Conservation (phyloP, 768 basidiomycete species). For the Mrakia blollopis region DNA sequence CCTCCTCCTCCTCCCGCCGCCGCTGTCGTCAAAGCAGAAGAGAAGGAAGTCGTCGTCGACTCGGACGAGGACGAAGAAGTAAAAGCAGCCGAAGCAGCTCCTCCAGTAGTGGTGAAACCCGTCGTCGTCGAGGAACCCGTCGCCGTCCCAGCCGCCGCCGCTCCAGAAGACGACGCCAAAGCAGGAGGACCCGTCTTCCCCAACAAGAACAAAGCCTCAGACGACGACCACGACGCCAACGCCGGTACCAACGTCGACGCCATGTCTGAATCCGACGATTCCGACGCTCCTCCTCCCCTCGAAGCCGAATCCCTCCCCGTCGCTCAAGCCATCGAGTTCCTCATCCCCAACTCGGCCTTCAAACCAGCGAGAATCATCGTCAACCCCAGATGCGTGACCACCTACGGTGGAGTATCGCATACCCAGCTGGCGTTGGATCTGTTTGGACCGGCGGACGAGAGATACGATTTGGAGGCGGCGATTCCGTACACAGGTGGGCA, state of each 20-base stretch:
- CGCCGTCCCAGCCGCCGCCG: slow-evolving; percentile 4
- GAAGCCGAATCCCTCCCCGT: slow-evolving; percentile 45
- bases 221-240: slow-evolving; percentile 50
- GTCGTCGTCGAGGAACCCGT: slow-evolving; percentile 24
- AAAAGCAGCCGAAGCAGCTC: slow-evolving; percentile 1
- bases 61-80: not conserved
- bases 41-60: slow-evolving; percentile 17
- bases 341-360: slow-evolving; percentile 80
- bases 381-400: slow-evolving; percentile 94
- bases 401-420: slow-evolving; percentile 95
- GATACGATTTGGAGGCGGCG: slow-evolving; percentile 50
- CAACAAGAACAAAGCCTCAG: slow-evolving; percentile 18
- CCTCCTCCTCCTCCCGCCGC: not conserved
- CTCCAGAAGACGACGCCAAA: slow-evolving; percentile 9
- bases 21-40: slow-evolving; percentile 29
- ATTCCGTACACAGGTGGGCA: slow-evolving; percentile 30
- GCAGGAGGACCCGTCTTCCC: slow-evolving; percentile 12
- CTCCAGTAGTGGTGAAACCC: slow-evolving; percentile 12
- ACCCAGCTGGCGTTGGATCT: slow-evolving; percentile 91
- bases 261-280: slow-evolving; percentile 49
- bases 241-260: slow-evolving; percentile 84
- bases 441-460: slow-evolving; percentile 67
- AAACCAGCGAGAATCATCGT: slow-evolving; percentile 84
- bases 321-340: slow-evolving; percentile 41
- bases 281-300: slow-evolving; percentile 14